A percentile compares a stretch with the other conserved stretches of the same genome.
These are phyloP conservation scores for Alternaria solani DNA, from an alignment of 2,329 filamentous ascomycete genomes.

Conservation along the genomic window DNA sequence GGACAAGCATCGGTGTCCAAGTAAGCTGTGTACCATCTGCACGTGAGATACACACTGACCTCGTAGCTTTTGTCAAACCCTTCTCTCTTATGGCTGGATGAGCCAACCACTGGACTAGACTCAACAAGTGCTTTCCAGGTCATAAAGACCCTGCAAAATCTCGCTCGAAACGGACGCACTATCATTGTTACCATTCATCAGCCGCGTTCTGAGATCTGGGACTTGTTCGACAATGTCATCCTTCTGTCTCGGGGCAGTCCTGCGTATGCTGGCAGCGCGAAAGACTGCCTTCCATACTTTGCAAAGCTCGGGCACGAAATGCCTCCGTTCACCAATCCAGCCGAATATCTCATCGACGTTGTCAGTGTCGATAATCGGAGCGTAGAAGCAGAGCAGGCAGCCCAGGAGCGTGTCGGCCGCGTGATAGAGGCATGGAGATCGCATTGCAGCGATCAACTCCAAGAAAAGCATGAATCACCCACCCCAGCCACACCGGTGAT, in stretches of 20 bases:
- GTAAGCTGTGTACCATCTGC: not conserved
- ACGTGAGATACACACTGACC: not conserved
- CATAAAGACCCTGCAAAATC: constrained; percentile 71
- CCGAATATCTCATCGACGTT: constrained; percentile 77
- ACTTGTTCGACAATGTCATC: constrained; percentile 75
- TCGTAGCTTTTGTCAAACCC: constrained; percentile 75
- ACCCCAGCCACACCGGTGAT: constrained; percentile 5
- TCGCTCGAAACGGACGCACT: constrained; percentile 73
- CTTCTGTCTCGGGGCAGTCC: constrained; percentile 72
- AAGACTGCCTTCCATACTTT: constrained; percentile 71
- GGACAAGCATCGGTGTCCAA: constrained; percentile 77
- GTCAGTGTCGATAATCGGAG: constrained; percentile 77
- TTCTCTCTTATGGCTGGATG: constrained; percentile 78
- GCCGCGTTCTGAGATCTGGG: constrained; percentile 81
- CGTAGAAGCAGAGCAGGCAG: constrained; percentile 69
- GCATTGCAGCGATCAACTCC: constrained; percentile 21
- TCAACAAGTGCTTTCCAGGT: constrained; percentile 80
- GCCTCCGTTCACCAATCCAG: constrained; percentile 78
- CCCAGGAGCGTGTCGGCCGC: constrained; percentile 65
- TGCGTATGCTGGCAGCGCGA: constrained; percentile 70
- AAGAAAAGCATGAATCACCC: constrained; percentile 23
- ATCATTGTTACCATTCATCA: constrained; percentile 80
- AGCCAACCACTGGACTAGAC: constrained; percentile 80
- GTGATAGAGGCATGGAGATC: constrained; percentile 68
- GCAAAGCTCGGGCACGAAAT: constrained; percentile 66